A percentile compares a stretch with the other conserved stretches of the same genome.
phyloP scores from a whole-genome alignment of 73 alveolate genomes.

The Paramecium biaurelia region DNA sequence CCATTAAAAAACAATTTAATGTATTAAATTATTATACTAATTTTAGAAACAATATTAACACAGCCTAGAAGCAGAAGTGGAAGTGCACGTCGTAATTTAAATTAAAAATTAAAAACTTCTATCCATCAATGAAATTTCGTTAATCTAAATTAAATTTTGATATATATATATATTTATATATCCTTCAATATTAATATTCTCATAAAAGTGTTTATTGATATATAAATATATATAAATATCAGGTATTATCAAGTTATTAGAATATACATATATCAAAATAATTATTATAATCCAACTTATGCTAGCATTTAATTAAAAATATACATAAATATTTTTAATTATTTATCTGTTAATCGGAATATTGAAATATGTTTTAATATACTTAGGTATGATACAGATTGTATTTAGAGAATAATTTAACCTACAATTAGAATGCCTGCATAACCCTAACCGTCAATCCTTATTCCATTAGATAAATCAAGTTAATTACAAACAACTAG shows the following conservation, averaged over 20 bases:
- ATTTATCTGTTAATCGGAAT: conserved; percentile 27
- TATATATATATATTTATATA: background rate
- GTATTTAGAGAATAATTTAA: background rate
- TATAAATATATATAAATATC: too few species aligned
- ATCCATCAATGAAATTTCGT: background rate
- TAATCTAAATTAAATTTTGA: background rate
- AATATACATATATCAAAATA: too few species aligned
- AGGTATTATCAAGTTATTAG: too few species aligned
- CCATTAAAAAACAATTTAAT: background rate
- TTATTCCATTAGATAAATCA: background rate
- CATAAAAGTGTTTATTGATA: too few species aligned
- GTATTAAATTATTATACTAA: background rate
- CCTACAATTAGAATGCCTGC: background rate
- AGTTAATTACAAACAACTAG: background rate
- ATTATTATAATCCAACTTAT: background rate
- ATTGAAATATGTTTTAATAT: background rate
- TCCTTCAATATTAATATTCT: background rate
- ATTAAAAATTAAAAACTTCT: background rate
- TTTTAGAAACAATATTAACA: background rate
- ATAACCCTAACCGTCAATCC: background rate
- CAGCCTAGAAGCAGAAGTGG: conserved; percentile 38
- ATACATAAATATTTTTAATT: background rate
- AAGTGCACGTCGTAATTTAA: conserved; percentile 11
- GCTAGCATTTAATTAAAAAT: background rate
- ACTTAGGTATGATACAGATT: background rate